phyloP scores from a whole-genome alignment of 2,329 filamentous ascomycete genomes.

The Metarhizium rileyi region DNA sequence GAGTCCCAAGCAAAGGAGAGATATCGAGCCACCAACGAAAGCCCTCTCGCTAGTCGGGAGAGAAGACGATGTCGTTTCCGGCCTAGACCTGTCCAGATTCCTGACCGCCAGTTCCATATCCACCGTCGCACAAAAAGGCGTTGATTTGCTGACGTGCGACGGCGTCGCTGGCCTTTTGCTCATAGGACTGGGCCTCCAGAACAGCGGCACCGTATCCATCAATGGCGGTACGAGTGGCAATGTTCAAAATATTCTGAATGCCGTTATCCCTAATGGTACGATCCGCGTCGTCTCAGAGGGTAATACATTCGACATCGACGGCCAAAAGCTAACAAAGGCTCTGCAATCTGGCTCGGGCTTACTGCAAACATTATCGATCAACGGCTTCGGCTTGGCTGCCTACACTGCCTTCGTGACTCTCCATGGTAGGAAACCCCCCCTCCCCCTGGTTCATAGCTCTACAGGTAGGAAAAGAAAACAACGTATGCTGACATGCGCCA shows the following conservation, averaged over 20 bases:
- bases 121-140: constrained; percentile 16
- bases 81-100: constrained; percentile 17
- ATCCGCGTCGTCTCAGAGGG: constrained; percentile 18
- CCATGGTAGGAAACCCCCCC: constrained; percentile 8
- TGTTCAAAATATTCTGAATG: constrained; percentile 9
- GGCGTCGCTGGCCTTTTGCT: constrained; percentile 23
- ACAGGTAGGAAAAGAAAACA: background rate
- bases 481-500: background rate
- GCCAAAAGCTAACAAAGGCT: constrained; percentile 11
- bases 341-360: constrained; percentile 7
- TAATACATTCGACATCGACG: constrained; percentile 19
- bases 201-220: constrained; percentile 13
- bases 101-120: constrained; percentile 21
- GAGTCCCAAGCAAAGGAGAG: background rate
- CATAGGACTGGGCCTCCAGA: constrained; percentile 16
- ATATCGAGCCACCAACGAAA: background rate
- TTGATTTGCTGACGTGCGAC: constrained; percentile 21
- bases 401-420: constrained; percentile 3
- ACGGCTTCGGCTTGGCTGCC: constrained; percentile 1
- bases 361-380: constrained; percentile 4
- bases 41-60: background rate
- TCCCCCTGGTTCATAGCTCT: background rate
- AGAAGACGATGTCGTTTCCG: background rate
- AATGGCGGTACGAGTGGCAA: constrained; percentile 6
- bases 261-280: constrained; percentile 16